A percentile compares a stretch with the other conserved stretches of the same genome.
Evolutionary conservation across 768 basidiomycete species (phyloP).

Genomic region (Gloeophyllum trabeum): DNA sequence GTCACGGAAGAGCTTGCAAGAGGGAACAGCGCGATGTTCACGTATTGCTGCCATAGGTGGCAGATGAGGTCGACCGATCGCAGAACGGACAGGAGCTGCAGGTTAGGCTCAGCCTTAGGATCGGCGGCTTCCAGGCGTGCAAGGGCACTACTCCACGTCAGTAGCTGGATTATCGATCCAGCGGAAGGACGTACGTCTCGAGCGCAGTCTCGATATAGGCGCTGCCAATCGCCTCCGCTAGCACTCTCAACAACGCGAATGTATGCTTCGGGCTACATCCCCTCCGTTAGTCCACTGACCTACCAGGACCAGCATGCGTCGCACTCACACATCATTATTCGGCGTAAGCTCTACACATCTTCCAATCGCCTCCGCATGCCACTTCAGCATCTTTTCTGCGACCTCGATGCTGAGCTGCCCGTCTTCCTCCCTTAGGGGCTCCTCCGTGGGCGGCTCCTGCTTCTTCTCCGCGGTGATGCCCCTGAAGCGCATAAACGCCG

Average conservation of each 20-base stretch:
- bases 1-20: constrained; percentile 80
- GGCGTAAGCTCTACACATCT: constrained; percentile 85
- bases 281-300: not conserved
- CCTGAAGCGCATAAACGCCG: constrained; percentile 82
- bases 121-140: constrained; percentile 66
- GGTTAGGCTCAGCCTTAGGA: constrained; percentile 67
- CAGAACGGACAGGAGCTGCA: constrained; percentile 57
- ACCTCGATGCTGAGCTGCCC: constrained; percentile 64
- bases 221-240: constrained; percentile 77
- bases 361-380: constrained; percentile 97
- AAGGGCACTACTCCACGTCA: constrained; percentile 38
- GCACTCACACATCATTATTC: constrained; percentile 70
- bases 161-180: not conserved
- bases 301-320: not conserved
- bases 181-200: constrained; percentile 61
- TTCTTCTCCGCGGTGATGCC: constrained; percentile 51
- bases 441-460: constrained; percentile 48
- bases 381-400: constrained; percentile 87
- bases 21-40: constrained; percentile 82
- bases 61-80: constrained; percentile 75
- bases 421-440: constrained; percentile 69
- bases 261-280: constrained; percentile 72
- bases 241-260: constrained; percentile 67
- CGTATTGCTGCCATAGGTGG: constrained; percentile 96
- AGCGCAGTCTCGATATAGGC: constrained; percentile 87